phyloP scores from a whole-genome alignment of 805 yeast species.

The Wickerhamiella vanderwaltii region DNA sequence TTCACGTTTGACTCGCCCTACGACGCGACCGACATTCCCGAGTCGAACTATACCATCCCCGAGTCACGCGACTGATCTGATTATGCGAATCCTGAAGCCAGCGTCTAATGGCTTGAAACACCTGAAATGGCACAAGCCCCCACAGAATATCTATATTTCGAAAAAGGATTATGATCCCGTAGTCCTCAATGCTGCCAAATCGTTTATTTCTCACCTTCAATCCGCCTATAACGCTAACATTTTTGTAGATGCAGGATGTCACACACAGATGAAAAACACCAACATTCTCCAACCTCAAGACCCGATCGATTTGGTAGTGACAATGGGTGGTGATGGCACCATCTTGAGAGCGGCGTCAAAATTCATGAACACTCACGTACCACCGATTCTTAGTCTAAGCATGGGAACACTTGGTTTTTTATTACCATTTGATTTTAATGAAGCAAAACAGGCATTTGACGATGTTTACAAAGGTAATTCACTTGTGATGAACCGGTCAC shows the following conservation, averaged over 20 bases:
- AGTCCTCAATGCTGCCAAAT: conserved; percentile 54
- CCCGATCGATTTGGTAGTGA: conserved; percentile 59
- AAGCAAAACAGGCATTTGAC: conserved; percentile 47
- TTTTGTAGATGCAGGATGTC: conserved; percentile 62
- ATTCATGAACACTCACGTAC: conserved; percentile 55
- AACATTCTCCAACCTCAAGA: conserved; percentile 29
- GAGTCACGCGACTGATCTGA: too few relatives aligned
- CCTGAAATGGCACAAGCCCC: conserved; percentile 58
- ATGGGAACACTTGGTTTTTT: conserved; percentile 85
- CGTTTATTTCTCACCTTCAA: conserved; percentile 49
- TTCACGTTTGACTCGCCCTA: too few relatives aligned
- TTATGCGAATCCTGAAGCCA: background rate
- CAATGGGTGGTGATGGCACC: conserved; percentile 96
- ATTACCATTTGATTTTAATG: conserved; percentile 70
- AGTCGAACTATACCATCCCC: too few relatives aligned
- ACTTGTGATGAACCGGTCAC: conserved; percentile 58
- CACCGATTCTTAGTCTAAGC: conserved; percentile 81
- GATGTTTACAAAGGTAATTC: conserved; percentile 57
- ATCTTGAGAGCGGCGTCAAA: conserved; percentile 71
- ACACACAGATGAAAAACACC: conserved; percentile 41
- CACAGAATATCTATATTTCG: conserved; percentile 63
- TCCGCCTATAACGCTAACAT: conserved; percentile 54
- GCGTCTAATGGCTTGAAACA: conserved; percentile 16
- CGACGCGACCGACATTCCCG: too few relatives aligned
- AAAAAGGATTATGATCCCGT: conserved; percentile 70